These are phyloP conservation scores for Xylariaceae sp. DNA, from an alignment of 2,329 filamentous ascomycete species.

Conservation along the genomic window DNA sequence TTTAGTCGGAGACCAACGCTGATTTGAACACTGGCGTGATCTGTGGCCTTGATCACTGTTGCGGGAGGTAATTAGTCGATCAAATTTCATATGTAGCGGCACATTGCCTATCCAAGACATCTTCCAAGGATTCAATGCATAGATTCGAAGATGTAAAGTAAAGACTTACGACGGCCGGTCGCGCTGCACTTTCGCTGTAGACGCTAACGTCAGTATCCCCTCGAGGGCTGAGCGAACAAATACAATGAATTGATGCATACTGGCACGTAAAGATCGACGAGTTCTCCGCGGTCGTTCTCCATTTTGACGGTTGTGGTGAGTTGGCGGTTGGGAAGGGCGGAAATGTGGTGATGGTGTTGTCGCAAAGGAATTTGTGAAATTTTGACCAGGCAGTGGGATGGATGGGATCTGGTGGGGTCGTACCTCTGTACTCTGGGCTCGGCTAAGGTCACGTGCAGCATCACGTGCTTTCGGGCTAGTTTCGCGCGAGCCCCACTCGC, in stretches of 20 bases:
- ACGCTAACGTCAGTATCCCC: slow-evolving; percentile 13
- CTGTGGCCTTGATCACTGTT: slow-evolving; percentile 93
- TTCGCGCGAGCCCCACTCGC: slow-evolving; percentile 23
- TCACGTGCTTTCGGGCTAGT: slow-evolving; percentile 31
- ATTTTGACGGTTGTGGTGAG: slow-evolving; percentile 59
- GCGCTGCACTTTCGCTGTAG: slow-evolving; percentile 81
- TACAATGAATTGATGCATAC: slow-evolving; percentile 13
- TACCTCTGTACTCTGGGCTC: slow-evolving; percentile 20
- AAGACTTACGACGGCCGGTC: slow-evolving; percentile 18
- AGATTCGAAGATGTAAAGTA: not conserved
- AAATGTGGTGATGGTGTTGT: slow-evolving; percentile 25
- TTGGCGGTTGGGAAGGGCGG: slow-evolving; percentile 12
- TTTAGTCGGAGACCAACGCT: slow-evolving; percentile 12
- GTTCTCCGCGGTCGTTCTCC: slow-evolving; percentile 99
- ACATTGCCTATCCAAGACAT: not conserved
- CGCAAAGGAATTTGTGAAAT: slow-evolving; percentile 24
- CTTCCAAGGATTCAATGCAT: not conserved
- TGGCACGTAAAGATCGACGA: slow-evolving; percentile 88
- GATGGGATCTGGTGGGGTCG: slow-evolving; percentile 10
- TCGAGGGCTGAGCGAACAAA: not conserved
- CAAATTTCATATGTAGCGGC: not conserved
- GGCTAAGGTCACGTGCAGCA: slow-evolving; percentile 25
- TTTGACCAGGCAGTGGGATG: slow-evolving; percentile 26
- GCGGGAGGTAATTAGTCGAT: not conserved
- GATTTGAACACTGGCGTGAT: slow-evolving; percentile 89